Base-by-base conservation (phyloP, 257 asterid genomes). In the Verbascum thapsus region DNA sequence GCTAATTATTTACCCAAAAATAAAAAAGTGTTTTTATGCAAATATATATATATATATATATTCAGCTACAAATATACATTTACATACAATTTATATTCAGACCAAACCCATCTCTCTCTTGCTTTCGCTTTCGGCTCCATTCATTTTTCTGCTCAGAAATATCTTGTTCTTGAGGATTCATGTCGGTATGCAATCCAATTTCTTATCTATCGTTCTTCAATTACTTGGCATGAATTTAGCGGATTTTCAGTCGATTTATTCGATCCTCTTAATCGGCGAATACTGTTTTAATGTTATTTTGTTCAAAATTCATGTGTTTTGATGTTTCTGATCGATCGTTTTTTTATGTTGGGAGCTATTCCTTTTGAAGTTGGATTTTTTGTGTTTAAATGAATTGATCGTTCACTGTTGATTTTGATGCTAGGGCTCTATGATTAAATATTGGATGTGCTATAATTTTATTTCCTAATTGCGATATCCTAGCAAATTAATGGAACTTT, bases 121-220 rank as follows among this genome's bases (percentile, higher is more conserved):
- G 37, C 44, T 65, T 4, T 41, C 75, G 43, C 70, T 50, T 5
- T 42, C 51, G 74, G 12, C 56, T 68, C 75, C 18, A 17, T 67
- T 71, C 76, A 66, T 55, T 72, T 67, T 71, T 64, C 64, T 54
- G 61, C 68, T 20, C 53, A 16, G 45, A 30, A 66, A 49, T 38
- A 52, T 71, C 63, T n/a, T 64, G 64, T 61, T 6, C 49, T 73
- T 62, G 16, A 67, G 78, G 80, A 78, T 75, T 88, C 89, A 88
- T 88, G 96, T 81, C 91, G 88, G 96, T 85, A 85, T 70, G 94
- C 68, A 39, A 57, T 68, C 69, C n/a, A 7, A n/a, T 47, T 50
- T n/a, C 49, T 50, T 51, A 2, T 18, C 10, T 45, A 22, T 3
- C 10, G 63, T 30, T 56, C 75, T 17, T 39, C 68, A 44, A 19